Evolutionary conservation across 2,329 filamentous ascomycete species (phyloP).

Genomic region (Coniochaeta pulveracea): DNA sequence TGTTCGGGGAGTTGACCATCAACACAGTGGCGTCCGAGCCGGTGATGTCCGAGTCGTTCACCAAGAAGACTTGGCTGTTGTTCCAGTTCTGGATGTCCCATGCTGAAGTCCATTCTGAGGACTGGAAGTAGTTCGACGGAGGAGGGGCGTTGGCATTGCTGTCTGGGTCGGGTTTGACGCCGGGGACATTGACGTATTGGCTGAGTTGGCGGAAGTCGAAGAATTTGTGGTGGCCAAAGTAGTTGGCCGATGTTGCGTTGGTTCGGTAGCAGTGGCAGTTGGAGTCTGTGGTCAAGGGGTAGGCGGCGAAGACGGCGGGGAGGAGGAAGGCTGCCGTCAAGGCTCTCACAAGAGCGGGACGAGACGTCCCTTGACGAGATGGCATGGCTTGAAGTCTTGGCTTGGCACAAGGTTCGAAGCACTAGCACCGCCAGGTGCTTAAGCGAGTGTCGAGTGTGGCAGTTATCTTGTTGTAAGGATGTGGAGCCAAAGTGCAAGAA

Average conservation of each 20-base stretch:
- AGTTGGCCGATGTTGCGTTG: slow-evolving; percentile 20
- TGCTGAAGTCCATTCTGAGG: slow-evolving; percentile 16
- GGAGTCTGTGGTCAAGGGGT: slow-evolving; percentile 14
- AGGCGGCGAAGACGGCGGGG: slow-evolving; percentile 8
- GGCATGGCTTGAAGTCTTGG: no score
- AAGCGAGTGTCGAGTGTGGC: no score
- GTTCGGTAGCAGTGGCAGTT: slow-evolving; percentile 25
- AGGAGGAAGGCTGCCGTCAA: slow-evolving; percentile 6
- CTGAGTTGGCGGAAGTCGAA: slow-evolving; percentile 24
- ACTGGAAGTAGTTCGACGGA: slow-evolving; percentile 20
- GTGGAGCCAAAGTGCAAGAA: no score
- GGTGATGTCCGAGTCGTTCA: slow-evolving; percentile 10
- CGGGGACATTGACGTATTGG: slow-evolving; percentile 18
- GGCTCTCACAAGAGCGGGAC: slow-evolving; percentile 5
- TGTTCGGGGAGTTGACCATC: slow-evolving; percentile 27
- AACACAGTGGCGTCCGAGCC: slow-evolving; percentile 19
- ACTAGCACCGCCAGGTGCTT: no score
- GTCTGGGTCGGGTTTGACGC: slow-evolving; percentile 15
- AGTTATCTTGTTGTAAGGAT: no score
- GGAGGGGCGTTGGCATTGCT: slow-evolving; percentile 16
- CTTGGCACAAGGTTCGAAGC: no score
- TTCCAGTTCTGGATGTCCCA: slow-evolving; percentile 25
- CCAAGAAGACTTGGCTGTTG: slow-evolving; percentile 16
- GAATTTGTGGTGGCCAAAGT: slow-evolving; percentile 24
- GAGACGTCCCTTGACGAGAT: neutral